Conservation (phyloP, 2,329 filamentous ascomycete genomes). For the Domatiomyces catenatus region DNA sequence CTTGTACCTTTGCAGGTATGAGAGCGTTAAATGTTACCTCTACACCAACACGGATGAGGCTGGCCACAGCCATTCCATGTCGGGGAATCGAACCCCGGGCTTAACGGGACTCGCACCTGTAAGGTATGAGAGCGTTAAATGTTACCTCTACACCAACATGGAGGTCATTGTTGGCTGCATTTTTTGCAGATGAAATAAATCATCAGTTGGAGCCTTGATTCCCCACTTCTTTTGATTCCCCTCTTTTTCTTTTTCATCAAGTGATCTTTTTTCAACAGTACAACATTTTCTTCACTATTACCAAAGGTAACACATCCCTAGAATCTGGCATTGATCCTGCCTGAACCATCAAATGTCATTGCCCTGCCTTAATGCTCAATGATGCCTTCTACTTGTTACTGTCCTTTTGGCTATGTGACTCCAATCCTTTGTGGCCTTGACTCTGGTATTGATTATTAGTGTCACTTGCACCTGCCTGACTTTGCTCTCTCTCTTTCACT, state of each 20-base stretch:
- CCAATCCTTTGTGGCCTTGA: not conserved
- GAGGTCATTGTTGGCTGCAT: not conserved
- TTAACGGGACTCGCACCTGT: not conserved
- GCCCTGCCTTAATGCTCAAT: too few relatives aligned
- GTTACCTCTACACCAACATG: not conserved
- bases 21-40: not conserved
- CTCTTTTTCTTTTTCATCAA: too few relatives aligned
- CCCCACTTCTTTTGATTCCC: too few relatives aligned
- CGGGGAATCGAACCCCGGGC: conserved; percentile 8
- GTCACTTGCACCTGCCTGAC: not conserved
- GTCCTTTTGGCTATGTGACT: not conserved
- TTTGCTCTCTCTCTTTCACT: not conserved
- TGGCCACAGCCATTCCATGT: not conserved
- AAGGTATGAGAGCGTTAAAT: too few relatives aligned
- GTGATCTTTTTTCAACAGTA: too few relatives aligned
- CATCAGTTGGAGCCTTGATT: not conserved
- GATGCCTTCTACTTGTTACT: not conserved
- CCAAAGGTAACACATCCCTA: too few relatives aligned
- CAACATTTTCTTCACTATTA: too few relatives aligned
- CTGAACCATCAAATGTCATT: not conserved
- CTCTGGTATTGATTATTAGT: not conserved
- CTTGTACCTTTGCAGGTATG: not conserved
- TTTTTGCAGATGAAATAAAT: not conserved
- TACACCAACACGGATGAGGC: not conserved
- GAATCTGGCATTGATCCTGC: not conserved